Percentiles rank a stretch among this genome's conserved stretches.
These are phyloP conservation scores for Colletotrichum eremochloae DNA, from an alignment of 2,329 filamentous ascomycete genomes.

Conservation along the genomic window DNA sequence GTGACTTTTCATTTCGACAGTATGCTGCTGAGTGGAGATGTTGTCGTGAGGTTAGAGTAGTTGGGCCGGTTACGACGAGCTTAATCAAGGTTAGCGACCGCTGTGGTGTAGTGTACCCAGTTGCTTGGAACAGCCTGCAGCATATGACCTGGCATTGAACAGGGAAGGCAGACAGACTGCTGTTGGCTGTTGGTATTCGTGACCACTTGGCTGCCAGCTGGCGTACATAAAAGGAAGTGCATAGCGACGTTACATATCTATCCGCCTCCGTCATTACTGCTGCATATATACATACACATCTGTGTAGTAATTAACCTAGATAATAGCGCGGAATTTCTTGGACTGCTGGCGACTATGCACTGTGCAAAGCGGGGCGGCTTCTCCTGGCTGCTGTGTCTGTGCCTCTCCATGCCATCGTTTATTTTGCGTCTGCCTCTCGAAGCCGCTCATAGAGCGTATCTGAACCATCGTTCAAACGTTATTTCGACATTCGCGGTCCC, in stretches of 20 bases:
- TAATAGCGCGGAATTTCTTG: not conserved
- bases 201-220: not conserved
- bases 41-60: constrained; percentile 4
- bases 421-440: not conserved
- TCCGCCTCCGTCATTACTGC: too few relatives aligned
- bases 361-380: not conserved
- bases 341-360: not conserved
- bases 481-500: not conserved
- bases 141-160: not conserved
- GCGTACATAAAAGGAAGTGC: not conserved
- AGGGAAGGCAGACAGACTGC: not conserved
- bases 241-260: not conserved
- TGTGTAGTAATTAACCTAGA: too few relatives aligned
- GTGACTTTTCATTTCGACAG: not conserved
- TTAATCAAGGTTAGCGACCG: constrained; percentile 26
- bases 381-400: constrained; percentile 14
- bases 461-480: not conserved
- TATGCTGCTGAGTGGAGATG: not conserved
- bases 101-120: constrained; percentile 26
- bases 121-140: constrained; percentile 6
- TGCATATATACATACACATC: not conserved
- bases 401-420: constrained; percentile 1
- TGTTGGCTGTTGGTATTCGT: not conserved
- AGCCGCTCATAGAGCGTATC: not conserved
- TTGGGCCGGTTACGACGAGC: constrained; percentile 28